Conservation (phyloP, 2,329 filamentous ascomycete species). For the Aureobasidium sp. region DNA sequence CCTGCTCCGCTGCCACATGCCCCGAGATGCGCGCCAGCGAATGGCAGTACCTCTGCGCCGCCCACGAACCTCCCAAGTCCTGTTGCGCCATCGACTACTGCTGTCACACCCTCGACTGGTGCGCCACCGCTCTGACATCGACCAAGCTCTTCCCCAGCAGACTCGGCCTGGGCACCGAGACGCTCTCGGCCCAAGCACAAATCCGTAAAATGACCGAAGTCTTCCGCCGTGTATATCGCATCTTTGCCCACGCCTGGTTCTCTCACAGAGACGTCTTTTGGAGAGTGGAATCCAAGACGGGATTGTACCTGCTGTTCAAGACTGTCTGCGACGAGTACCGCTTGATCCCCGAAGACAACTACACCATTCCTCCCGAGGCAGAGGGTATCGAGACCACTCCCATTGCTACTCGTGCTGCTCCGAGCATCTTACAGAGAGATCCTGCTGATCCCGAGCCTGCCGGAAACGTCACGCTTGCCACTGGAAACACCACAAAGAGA, state of each 20-base stretch:
- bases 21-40: slow-evolving; percentile 98
- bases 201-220: slow-evolving; percentile 87
- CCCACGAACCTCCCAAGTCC: slow-evolving; percentile 91
- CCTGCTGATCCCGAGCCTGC: slow-evolving; percentile 23
- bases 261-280: slow-evolving; percentile 94
- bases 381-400: slow-evolving; percentile 61
- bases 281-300: slow-evolving; percentile 83
- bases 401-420: slow-evolving; percentile 5
- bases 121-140: slow-evolving; percentile 86
- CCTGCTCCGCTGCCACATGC: slow-evolving; percentile 82
- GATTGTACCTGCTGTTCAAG: slow-evolving; percentile 94
- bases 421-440: neutral
- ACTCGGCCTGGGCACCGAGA: slow-evolving; percentile 48
- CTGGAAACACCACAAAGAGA: slow-evolving; percentile 65
- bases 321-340: slow-evolving; percentile 89
- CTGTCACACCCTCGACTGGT: slow-evolving; percentile 98
- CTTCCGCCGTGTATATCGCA: slow-evolving; percentile 86
- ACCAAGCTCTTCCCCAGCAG: slow-evolving; percentile 92
- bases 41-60: slow-evolving; percentile 98
- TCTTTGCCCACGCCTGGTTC: slow-evolving; percentile 99
- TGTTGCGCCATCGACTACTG: slow-evolving; percentile 99
- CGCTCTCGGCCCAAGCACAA: slow-evolving; percentile 38
- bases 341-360: slow-evolving; percentile 85
- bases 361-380: slow-evolving; percentile 88
- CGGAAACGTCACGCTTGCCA: slow-evolving; percentile 41